phyloP scores from a whole-genome alignment of 23 red algal genomes.

The Gracilaria caudata region DNA sequence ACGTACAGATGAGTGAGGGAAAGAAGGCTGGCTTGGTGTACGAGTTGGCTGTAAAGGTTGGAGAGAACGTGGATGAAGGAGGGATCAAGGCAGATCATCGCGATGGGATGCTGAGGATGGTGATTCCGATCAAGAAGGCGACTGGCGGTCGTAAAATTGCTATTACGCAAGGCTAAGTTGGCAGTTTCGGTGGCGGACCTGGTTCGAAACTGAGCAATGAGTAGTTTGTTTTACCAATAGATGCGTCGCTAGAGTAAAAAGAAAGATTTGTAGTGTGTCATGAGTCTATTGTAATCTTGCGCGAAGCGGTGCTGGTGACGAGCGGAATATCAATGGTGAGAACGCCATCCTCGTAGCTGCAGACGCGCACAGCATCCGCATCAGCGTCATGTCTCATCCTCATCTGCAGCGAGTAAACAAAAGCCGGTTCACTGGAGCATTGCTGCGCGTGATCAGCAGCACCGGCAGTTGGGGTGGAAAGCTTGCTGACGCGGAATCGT shows the following conservation, averaged over 20 bases:
- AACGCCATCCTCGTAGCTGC: neutral
- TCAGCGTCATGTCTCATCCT: constrained; percentile 1
- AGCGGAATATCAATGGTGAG: constrained; percentile 25
- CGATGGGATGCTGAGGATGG: neutral
- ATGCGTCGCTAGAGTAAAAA: too few species aligned
- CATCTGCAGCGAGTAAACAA: constrained; percentile 6
- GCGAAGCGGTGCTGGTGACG: neutral
- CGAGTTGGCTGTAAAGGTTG: neutral
- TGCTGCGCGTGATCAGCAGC: neutral
- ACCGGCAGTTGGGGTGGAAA: neutral
- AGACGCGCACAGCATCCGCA: neutral
- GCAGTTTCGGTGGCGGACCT: too few species aligned
- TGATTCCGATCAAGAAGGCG: neutral
- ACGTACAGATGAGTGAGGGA: neutral
- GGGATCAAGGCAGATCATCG: constrained; percentile 14
- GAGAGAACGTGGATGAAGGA: neutral
- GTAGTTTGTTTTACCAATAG: too few species aligned
- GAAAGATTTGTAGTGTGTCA: neutral
- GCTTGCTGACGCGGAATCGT: constrained; percentile 26
- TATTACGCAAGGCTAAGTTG: constrained; percentile 3
- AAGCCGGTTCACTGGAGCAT: neutral
- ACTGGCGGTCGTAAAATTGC: constrained; percentile 6
- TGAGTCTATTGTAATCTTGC: constrained; percentile 9
- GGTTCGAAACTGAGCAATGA: too few species aligned
- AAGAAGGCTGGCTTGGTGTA: neutral